These are phyloP conservation scores for Juncus effusus DNA, from an alignment of 176 grass and related monocot species.

Conservation along the genomic window DNA sequence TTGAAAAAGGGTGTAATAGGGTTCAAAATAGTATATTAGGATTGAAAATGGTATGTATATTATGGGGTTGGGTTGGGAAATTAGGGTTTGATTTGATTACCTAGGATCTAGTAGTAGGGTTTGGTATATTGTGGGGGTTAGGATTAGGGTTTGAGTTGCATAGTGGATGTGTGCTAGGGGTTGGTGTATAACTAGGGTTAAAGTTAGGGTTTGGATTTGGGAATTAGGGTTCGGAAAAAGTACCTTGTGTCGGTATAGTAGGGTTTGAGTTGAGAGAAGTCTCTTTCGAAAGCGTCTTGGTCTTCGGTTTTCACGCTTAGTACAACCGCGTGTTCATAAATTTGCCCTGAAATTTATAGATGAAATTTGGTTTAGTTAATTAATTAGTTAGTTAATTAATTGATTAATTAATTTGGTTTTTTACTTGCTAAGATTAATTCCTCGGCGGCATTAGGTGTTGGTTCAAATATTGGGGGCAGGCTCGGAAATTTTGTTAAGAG, in stretches of 20 bases:
- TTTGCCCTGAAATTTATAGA: constrained; percentile 68
- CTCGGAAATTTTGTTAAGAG: constrained; percentile 86
- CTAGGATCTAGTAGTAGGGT: too few species aligned
- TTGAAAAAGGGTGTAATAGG: too few species aligned
- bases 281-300: constrained; percentile 90
- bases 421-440: constrained; percentile 86
- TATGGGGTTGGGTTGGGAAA: too few species aligned
- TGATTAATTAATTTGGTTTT: constrained; percentile 3
- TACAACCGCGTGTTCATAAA: constrained; percentile 84
- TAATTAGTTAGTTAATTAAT: constrained; percentile 12
- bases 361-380: background rate
- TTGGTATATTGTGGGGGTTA: too few species aligned
- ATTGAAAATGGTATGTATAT: too few species aligned
- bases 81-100: too few species aligned
- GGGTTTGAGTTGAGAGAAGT: constrained; percentile 53
- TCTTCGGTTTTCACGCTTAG: constrained; percentile 97
- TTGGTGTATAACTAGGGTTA: too few species aligned
- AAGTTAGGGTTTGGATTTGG: too few species aligned
- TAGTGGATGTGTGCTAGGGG: too few species aligned
- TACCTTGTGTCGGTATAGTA: constrained; percentile 83
- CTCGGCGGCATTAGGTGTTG: constrained; percentile 65
- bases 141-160: too few species aligned
- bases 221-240: background rate
- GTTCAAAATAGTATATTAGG: too few species aligned
- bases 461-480: constrained; percentile 66